A percentile compares a stretch with the other conserved stretches of the same genome.
phyloP scores from a whole-genome alignment of 306 rosid species.

The Vigna hirtella region DNA sequence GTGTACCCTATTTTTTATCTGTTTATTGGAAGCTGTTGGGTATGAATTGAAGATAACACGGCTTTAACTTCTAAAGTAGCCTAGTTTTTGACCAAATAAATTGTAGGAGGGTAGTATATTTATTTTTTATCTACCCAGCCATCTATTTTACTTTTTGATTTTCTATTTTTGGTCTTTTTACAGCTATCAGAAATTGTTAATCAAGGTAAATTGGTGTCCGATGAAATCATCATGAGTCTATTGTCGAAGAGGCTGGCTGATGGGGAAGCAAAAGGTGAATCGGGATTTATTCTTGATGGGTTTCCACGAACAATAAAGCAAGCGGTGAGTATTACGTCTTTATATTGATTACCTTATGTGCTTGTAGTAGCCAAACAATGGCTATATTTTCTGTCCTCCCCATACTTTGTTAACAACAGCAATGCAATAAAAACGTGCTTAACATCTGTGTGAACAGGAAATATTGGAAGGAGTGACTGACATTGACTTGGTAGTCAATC shows the following conservation, averaged over 20 bases:
- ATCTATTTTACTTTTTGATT: conserved; percentile 20
- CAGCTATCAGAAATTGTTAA: conserved; percentile 94
- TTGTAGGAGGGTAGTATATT: conserved; percentile 7
- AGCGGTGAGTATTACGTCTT: conserved; percentile 60
- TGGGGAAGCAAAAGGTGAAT: conserved; percentile 79
- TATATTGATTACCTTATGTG: background rate
- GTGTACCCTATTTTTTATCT: background rate
- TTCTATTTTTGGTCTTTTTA: conserved; percentile 37
- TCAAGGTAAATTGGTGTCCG: conserved; percentile 89
- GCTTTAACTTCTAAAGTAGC: conserved; percentile 12
- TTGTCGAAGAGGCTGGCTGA: conserved; percentile 80
- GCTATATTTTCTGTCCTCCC: background rate
- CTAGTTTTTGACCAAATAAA: background rate
- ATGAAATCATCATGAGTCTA: conserved; percentile 83
- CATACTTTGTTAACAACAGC: background rate
- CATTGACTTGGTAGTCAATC: conserved; percentile 91
- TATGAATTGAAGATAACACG: conserved; percentile 25
- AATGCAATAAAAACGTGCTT: conserved; percentile 13
- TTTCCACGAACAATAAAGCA: conserved; percentile 92
- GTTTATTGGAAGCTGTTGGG: conserved; percentile 15
- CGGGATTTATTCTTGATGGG: conserved; percentile 96
- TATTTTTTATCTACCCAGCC: background rate
- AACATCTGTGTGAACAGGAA: conserved; percentile 61
- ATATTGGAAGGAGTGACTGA: conserved; percentile 80
- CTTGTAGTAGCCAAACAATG: background rate